Evolutionary conservation across 2,329 filamentous ascomycete species (phyloP).

Genomic region (Didymella exigua): DNA sequence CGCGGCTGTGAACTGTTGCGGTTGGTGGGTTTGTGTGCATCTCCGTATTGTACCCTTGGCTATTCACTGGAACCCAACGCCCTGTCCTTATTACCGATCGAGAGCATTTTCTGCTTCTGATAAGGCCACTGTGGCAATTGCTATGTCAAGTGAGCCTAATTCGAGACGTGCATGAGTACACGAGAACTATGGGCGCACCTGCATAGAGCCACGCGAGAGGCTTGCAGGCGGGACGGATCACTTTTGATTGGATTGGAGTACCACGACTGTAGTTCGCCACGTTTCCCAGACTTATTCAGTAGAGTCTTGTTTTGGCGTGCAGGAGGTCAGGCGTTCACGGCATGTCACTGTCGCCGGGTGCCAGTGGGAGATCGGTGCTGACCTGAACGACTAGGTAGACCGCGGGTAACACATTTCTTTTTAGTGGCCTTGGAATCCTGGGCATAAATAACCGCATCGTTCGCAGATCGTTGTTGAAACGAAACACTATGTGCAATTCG

Average conservation of each 20-base stretch:
- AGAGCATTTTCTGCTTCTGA: neutral
- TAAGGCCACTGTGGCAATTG: neutral
- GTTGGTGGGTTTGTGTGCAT: neutral
- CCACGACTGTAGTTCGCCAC: neutral
- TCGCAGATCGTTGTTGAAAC: neutral
- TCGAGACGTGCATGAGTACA: neutral
- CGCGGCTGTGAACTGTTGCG: neutral
- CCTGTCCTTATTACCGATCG: neutral
- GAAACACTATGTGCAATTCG: neutral
- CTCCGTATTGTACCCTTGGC: neutral
- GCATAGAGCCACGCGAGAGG: neutral
- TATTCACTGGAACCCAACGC: neutral
- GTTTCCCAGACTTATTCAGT: neutral
- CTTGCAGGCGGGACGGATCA: neutral
- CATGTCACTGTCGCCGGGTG: conserved; percentile 8
- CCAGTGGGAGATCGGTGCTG: neutral
- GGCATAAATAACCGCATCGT: neutral
- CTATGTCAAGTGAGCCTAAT: neutral
- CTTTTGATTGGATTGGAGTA: neutral
- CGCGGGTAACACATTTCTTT: neutral
- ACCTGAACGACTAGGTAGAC: neutral
- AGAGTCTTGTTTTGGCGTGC: neutral
- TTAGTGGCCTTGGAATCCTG: neutral
- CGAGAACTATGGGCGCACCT: neutral
- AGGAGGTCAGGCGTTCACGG: neutral